phyloP scores from a whole-genome alignment of 1,284 basidiomycete species.

The Naganishia sp. region DNA sequence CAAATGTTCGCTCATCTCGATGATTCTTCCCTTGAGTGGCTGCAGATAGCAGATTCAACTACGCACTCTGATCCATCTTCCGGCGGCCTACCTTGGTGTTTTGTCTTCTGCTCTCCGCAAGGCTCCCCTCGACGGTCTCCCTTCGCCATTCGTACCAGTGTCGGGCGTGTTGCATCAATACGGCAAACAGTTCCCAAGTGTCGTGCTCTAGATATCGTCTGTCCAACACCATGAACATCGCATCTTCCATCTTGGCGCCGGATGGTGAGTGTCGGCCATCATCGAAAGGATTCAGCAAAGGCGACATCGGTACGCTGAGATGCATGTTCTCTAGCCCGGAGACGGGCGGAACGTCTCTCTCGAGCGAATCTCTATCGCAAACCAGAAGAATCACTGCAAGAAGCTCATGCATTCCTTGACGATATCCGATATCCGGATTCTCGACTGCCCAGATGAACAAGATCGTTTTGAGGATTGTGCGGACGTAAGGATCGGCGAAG shows the following conservation, averaged over 20 bases:
- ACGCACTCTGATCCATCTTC: not conserved
- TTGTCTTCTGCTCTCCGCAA: conserved; percentile 36
- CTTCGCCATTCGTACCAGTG: conserved; percentile 87
- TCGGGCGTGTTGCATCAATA: conserved; percentile 73
- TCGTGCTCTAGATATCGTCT: conserved; percentile 60
- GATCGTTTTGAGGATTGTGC: conserved; percentile 76
- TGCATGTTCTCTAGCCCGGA: not conserved
- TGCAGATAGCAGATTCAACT: not conserved
- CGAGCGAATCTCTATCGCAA: conserved; percentile 75
- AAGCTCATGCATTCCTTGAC: conserved; percentile 91
- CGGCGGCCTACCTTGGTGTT: not conserved
- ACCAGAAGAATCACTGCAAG: conserved; percentile 80
- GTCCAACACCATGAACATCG: conserved; percentile 41
- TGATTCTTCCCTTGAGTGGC: conserved; percentile 66
- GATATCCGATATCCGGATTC: conserved; percentile 79
- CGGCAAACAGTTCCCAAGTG: conserved; percentile 74
- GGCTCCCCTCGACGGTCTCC: conserved; percentile 45
- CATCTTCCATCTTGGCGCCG: conserved; percentile 40
- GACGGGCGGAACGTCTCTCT: not conserved
- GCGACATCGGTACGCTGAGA: conserved; percentile 18
- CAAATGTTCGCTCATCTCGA: conserved; percentile 73
- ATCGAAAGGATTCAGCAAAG: conserved; percentile 1
- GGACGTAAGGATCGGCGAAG: conserved; percentile 73
- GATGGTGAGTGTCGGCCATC: conserved; percentile 23
- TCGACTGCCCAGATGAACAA: conserved; percentile 76